These are phyloP conservation scores for Chamaenerion angustifolium DNA, from an alignment of 345 rosid genomes.

Conservation along the genomic window DNA sequence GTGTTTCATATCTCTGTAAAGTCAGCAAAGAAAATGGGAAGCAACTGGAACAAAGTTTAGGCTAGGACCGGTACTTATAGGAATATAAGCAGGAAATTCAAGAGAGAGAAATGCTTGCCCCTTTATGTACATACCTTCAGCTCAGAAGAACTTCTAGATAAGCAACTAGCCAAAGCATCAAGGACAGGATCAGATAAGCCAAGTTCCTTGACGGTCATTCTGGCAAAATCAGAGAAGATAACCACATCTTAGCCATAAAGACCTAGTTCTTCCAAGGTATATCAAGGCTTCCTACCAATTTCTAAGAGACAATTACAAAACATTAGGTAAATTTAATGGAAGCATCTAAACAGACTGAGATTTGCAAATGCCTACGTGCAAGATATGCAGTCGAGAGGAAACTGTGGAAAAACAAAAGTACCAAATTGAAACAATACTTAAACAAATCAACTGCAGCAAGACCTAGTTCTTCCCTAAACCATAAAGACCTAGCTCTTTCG, in stretches of 20 bases:
- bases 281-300: too few species aligned
- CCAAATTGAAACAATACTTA: too few species aligned
- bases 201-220: constrained; percentile 62
- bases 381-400: too few species aligned
- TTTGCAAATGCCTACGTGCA: too few species aligned
- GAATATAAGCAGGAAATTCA: constrained; percentile 5
- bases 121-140: constrained; percentile 50
- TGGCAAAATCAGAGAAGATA: constrained; percentile 19
- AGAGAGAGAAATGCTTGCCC: constrained; percentile 2
- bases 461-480: too few species aligned
- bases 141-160: constrained; percentile 59
- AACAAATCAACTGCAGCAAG: too few species aligned
- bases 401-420: too few species aligned
- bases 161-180: constrained; percentile 51
- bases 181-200: constrained; percentile 62
- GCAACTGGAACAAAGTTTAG: constrained; percentile 74
- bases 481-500: background rate
- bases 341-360: too few species aligned
- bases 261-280: background rate
- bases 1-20: constrained; percentile 95
- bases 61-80: constrained; percentile 36
- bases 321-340: too few species aligned
- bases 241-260: background rate
- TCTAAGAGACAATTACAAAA: too few species aligned
- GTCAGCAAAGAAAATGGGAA: constrained; percentile 75